These are phyloP conservation scores for Schizopora paradoxa DNA, from an alignment of 1,284 basidiomycete genomes.

Conservation along the genomic window DNA sequence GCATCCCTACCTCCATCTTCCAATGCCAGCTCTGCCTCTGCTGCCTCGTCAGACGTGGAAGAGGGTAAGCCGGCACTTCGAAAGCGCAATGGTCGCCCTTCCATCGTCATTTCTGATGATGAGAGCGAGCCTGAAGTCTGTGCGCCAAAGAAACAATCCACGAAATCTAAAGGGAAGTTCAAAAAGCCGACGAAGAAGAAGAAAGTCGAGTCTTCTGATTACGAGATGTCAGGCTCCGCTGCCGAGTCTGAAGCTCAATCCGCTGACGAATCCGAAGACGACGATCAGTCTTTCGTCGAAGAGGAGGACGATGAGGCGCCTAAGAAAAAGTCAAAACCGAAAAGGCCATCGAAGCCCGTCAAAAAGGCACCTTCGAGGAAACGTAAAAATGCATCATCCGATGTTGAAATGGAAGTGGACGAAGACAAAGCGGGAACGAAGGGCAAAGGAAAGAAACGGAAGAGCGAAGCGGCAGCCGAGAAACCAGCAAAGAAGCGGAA, in stretches of 20 bases:
- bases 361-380: conserved; percentile 36
- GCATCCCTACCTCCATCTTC: conserved; percentile 13
- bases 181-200: conserved; percentile 22
- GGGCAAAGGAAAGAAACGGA: conserved; percentile 42
- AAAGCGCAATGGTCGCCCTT: conserved; percentile 30
- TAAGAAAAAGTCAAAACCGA: conserved; percentile 24
- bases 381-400: conserved; percentile 15
- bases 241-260: conserved; percentile 7
- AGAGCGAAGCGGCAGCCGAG: conserved; percentile 40
- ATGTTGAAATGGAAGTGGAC: conserved; percentile 21
- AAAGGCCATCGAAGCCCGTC: conserved; percentile 31
- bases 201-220: conserved; percentile 17
- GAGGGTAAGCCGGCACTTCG: conserved; percentile 27
- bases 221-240: conserved; percentile 15
- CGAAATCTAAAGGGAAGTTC: conserved; percentile 16
- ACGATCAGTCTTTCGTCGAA: conserved; percentile 18
- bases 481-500: conserved; percentile 58
- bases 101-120: conserved; percentile 44
- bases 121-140: conserved; percentile 30
- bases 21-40: conserved; percentile 21
- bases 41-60: conserved; percentile 23
- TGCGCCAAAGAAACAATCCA: conserved; percentile 11
- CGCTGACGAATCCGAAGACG: conserved; percentile 22
- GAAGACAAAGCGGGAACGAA: conserved; percentile 30
- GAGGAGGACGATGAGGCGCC: conserved; percentile 25